Evolutionary conservation across 129 eudicot genomes (phyloP).

Genomic region (sunflower (Helianthus annuus)): DNA sequence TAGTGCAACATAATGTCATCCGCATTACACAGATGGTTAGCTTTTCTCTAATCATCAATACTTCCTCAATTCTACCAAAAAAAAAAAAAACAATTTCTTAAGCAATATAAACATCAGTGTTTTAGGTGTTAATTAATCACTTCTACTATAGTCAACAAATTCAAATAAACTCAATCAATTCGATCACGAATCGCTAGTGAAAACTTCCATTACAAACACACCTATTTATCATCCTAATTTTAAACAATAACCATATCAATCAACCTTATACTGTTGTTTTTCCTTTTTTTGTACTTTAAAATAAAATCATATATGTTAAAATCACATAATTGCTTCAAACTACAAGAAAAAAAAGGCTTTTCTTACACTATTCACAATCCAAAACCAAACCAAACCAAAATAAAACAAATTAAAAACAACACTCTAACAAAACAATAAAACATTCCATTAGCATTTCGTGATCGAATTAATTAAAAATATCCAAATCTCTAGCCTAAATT

Average conservation of each 20-base stretch:
- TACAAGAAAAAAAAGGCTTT: neutral
- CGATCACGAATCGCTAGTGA: neutral
- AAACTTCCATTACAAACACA: neutral
- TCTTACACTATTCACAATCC: neutral
- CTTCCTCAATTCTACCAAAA: neutral
- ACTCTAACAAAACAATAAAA: neutral
- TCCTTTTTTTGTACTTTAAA: neutral
- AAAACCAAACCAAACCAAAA: neutral
- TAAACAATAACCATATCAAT: too few relatives aligned
- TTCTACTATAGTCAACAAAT: conserved; percentile 10
- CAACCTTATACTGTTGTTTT: neutral
- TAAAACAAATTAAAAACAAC: too few relatives aligned
- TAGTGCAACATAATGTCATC: neutral
- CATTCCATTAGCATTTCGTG: neutral
- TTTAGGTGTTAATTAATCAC: conserved; percentile 8
- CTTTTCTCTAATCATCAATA: neutral
- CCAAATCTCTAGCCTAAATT: neutral
- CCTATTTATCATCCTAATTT: too few relatives aligned
- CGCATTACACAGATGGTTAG: conserved; percentile 3
- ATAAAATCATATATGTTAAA: neutral
- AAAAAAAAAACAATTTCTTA: neutral
- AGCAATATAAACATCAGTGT: conserved; percentile 12
- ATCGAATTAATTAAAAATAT: neutral
- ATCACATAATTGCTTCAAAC: neutral
- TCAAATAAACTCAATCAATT: neutral